Conservation (phyloP, 2,329 filamentous ascomycete genomes). For the Aspergillus quadricinctus region DNA sequence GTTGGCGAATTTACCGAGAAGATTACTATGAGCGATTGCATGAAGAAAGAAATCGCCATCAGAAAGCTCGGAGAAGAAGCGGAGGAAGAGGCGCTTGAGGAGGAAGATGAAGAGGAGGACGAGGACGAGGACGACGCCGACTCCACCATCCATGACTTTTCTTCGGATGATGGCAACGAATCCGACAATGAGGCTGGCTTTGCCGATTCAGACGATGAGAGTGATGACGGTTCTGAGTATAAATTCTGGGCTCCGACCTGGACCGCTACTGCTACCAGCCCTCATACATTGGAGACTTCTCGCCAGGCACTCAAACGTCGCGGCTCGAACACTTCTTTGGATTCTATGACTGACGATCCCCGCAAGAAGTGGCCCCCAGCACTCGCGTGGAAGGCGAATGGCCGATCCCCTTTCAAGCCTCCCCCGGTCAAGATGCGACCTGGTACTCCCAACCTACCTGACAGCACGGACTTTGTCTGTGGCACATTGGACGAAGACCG, state of each 20-base stretch:
- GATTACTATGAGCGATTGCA: constrained; percentile 82
- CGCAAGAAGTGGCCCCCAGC: constrained; percentile 27
- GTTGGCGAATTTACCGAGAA: constrained; percentile 60
- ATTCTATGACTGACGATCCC: constrained; percentile 41
- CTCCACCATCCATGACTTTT: constrained; percentile 48
- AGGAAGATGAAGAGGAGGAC: constrained; percentile 60
- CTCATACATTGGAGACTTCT: constrained; percentile 48
- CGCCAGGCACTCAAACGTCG: constrained; percentile 44
- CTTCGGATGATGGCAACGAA: constrained; percentile 64
- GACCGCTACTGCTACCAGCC: constrained; percentile 49
- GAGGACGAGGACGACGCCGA: constrained; percentile 47
- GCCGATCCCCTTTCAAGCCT: constrained; percentile 37
- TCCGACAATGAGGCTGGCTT: constrained; percentile 75
- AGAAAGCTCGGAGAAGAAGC: constrained; percentile 81
- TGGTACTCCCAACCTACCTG: constrained; percentile 77
- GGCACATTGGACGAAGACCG: constrained; percentile 94
- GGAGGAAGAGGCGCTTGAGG: constrained; percentile 80
- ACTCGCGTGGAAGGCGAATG: constrained; percentile 22
- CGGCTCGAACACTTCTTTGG: constrained; percentile 52
- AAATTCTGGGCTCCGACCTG: constrained; percentile 57
- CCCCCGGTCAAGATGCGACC: constrained; percentile 54
- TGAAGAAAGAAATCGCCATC: constrained; percentile 85
- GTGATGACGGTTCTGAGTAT: constrained; percentile 60
- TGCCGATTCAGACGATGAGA: constrained; percentile 61
- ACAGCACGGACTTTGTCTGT: constrained; percentile 99